Evolutionary conservation across 192 early-diverging fungal genomes (phyloP), one percentile per base, ranked within the genome.

Genomic region (Entomortierella beljakovae): DNA sequence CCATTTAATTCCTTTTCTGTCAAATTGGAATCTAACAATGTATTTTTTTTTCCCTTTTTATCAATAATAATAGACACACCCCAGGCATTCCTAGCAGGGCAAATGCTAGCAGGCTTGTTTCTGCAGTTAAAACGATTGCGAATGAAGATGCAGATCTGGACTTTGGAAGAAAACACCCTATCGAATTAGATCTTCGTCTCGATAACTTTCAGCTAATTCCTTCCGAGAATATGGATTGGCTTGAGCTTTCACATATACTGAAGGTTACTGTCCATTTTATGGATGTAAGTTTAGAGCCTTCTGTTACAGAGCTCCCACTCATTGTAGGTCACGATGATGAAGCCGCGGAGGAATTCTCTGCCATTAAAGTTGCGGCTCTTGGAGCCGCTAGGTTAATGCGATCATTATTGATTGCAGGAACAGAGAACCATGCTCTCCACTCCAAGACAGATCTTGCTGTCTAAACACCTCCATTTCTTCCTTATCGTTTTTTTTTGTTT

Each of bases 121-220:
- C 75, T 23, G 32, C 59, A 13, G 26, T 70, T 42, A 64, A 65
- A 22, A 69, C 53, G 57, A 43, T 70, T 7, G n/a, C 38, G 1
- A 79, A 79, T 15, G 67, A 70, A 1, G 75, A 79, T 11, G 57
- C 50, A 10, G 61, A 64, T 33, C 5, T 79, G n/a, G 75, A 79
- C 40, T 79, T 79, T 46, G 75, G 75, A 2, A 61, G 62, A 8
- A 22, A 65, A 3, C 58, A 59, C 22, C 61, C 75, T 25, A 48
- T 79, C 20, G 25, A 57, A 4, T 25, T 79, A 37, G 68, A 79
- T 32, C 26, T 79, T 18, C 67, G 42, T 42, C 60, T 79, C 18
- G 75, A 79, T n/a, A 69, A 79, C 62, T 40, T 59, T 31, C 68
- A 79, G 23, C 28, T 79, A 25, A 69, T 79, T 50, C 75, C 75